These are phyloP conservation scores for Marsdenia floribunda DNA, from an alignment of 257 asterid species.

Conservation along the genomic window DNA sequence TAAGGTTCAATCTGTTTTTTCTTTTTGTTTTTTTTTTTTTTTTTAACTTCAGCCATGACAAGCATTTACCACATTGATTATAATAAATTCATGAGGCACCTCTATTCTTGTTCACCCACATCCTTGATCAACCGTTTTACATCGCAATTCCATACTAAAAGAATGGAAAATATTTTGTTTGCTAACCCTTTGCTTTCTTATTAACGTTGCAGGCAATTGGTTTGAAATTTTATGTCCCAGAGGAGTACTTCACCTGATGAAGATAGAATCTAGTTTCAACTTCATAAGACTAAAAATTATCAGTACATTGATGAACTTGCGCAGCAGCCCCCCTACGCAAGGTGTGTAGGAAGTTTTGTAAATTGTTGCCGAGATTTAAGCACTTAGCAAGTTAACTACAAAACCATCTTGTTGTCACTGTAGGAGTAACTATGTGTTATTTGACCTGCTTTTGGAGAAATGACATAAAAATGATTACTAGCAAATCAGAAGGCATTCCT, in stretches of 20 bases:
- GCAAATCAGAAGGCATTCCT: background rate
- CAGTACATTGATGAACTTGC: background rate
- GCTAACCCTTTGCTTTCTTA: background rate
- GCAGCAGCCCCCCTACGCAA: background rate
- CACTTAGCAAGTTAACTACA: background rate
- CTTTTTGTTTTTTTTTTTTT: background rate
- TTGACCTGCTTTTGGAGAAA: background rate
- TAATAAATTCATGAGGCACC: background rate
- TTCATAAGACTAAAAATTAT: background rate
- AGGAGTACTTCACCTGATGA: constrained; percentile 42
- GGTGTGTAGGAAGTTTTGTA: background rate
- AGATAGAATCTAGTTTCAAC: background rate
- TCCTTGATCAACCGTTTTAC: background rate
- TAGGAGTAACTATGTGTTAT: background rate
- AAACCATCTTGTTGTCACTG: background rate
- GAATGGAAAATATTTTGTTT: background rate
- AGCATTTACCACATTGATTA: background rate
- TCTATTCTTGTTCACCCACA: background rate
- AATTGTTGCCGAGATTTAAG: background rate
- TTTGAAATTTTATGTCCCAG: constrained; percentile 68
- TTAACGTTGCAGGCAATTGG: constrained; percentile 64
- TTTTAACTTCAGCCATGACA: background rate
- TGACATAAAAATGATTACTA: background rate
- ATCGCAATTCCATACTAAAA: background rate
- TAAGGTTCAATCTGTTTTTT: background rate